These are phyloP conservation scores for Coniferiporia sulphurascens DNA, from an alignment of 1,284 basidiomycete genomes.

Conservation along the genomic window DNA sequence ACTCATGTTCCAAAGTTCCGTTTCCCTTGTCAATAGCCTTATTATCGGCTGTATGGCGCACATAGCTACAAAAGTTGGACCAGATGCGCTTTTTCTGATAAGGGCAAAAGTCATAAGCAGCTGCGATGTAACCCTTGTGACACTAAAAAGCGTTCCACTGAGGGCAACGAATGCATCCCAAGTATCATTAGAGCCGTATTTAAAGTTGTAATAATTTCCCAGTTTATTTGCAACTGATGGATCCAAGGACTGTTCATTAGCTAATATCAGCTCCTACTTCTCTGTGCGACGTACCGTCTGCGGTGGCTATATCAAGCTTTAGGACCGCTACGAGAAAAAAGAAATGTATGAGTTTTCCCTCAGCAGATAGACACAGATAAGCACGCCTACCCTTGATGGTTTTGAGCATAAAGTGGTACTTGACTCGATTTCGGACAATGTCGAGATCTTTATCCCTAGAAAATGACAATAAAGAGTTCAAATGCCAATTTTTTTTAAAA, in stretches of 20 bases:
- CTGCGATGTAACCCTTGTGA: not conserved
- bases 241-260: too few species aligned
- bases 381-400: not conserved
- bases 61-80: not conserved
- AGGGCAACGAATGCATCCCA: not conserved
- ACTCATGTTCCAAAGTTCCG: not conserved
- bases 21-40: not conserved
- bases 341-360: not conserved
- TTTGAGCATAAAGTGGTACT: constrained; percentile 5
- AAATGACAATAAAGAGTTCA: not conserved
- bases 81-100: not conserved
- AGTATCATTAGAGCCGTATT: not conserved
- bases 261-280: too few species aligned
- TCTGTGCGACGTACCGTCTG: not conserved
- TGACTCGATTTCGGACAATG: constrained; percentile 3
- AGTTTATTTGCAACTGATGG: not conserved
- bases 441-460: not conserved
- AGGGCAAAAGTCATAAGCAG: not conserved
- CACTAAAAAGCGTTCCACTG: not conserved
- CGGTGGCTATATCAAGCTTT: not conserved
- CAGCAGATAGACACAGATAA: not conserved
- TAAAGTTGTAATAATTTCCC: not conserved
- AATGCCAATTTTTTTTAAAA: not conserved
- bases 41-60: not conserved
- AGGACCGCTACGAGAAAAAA: not conserved